Base-by-base conservation (phyloP, 2,329 filamentous ascomycete genomes). In the Thermoascus crustaceus region DNA sequence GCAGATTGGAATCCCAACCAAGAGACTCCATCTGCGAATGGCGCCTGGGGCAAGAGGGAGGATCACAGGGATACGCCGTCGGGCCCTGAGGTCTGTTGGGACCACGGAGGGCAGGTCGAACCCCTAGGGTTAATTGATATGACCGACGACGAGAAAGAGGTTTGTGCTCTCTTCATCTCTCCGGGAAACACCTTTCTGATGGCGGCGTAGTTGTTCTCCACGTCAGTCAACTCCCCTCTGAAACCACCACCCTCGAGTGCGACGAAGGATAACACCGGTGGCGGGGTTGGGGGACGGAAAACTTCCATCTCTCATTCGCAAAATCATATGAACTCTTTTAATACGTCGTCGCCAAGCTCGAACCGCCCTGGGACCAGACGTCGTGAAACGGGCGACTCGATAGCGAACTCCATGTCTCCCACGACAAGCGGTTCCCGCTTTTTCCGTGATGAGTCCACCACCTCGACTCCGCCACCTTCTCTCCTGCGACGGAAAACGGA, bases 11-110 rank as follows among this genome's bases (percentile, higher is more conserved):
- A 85, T 57, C 85, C 87, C 18, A 75, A 78, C 39, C 73, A 78
- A 33, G 66, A 77, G 25, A 87, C 86, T 48, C 78, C 80, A 20
- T 51, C 55, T 52, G 71, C 46, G 49, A 75, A 60, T 63, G 78
- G 58, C 17, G 74, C 76, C 35, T 94, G 86, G 86, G 84, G 83
- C 34, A 86, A 88, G 59, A 73, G 71, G 47, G 75, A 76, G 39
- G 87, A 95, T 45, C 74, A 73, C 40, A 82, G 86, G 55, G 78
- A 82, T 44, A 69, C 73, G 43, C 79, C 79, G 39, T 77, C 83
- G 52, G 87, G 89, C 29, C 85, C 88, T n/a, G 86, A 91, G 43
- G 76, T 89, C 26, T 96, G 88, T 60, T 98, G 89, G 91, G 85
- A 94, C 54, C 64, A 74, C 39, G 72, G 73, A 40, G 86, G 84